Conservation (phyloP, 2,329 filamentous ascomycete genomes). For the Trichoderma pleuroti region DNA sequence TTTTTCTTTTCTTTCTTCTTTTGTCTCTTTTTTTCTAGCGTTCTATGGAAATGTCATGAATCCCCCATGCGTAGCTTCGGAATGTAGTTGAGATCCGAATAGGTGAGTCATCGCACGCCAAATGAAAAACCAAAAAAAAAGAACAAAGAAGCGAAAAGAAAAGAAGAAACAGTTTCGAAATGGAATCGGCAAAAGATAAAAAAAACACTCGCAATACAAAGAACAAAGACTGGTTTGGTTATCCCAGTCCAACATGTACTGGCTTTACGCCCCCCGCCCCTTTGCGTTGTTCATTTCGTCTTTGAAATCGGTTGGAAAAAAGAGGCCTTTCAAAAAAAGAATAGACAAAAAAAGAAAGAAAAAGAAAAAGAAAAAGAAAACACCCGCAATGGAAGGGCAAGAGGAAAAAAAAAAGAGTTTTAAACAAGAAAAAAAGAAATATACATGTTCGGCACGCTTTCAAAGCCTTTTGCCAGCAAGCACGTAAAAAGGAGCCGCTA, state of each 20-base stretch:
- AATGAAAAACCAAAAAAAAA: neutral
- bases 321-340: neutral
- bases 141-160: neutral
- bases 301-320: neutral
- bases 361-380: neutral
- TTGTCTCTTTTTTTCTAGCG: neutral
- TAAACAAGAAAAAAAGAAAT: neutral
- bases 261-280: neutral
- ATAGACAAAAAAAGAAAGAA: neutral
- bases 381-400: neutral
- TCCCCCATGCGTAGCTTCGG: conserved; percentile 1
- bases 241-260: neutral
- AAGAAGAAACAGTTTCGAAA: neutral
- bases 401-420: neutral
- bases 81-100: neutral
- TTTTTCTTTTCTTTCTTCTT: neutral
- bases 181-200: neutral
- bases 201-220: neutral
- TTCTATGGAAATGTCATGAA: conserved; percentile 3
- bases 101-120: neutral
- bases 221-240: neutral
- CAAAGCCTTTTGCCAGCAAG: conserved; percentile 4
- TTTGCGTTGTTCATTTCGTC: neutral
- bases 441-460: conserved; percentile 5
- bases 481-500: conserved; percentile 6